Evolutionary conservation across 805 yeast species (phyloP).

Genomic region (Cyberlindnera veronae): DNA sequence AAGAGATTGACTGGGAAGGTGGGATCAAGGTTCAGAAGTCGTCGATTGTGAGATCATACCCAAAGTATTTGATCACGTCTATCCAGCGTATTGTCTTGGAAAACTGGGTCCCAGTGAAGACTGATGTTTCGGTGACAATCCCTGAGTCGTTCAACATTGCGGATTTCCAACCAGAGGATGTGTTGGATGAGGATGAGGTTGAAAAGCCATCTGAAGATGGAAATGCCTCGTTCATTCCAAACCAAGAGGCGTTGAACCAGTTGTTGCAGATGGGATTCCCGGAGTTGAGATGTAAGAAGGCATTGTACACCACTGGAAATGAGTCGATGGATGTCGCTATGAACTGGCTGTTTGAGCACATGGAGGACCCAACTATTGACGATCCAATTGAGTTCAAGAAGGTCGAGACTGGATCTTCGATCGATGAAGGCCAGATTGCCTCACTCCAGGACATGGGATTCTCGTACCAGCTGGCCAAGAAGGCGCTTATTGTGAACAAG

Average conservation of each 20-base stretch:
- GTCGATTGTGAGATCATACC: slow-evolving; percentile 56
- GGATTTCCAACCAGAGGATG: slow-evolving; percentile 41
- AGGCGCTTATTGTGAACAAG: slow-evolving; percentile 60
- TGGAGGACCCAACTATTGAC: slow-evolving; percentile 82
- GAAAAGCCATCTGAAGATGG: slow-evolving; percentile 27
- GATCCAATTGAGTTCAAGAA: slow-evolving; percentile 29
- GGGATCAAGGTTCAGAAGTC: slow-evolving; percentile 18
- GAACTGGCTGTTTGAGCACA: slow-evolving; percentile 87
- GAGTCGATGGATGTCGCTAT: slow-evolving; percentile 63
- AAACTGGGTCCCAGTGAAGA: slow-evolving; percentile 87
- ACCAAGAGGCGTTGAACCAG: slow-evolving; percentile 49
- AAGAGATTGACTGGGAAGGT: slow-evolving; percentile 48
- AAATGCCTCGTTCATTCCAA: slow-evolving; percentile 45
- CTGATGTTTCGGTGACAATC: slow-evolving; percentile 64
- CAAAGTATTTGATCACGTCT: slow-evolving; percentile 65
- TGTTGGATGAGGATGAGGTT: slow-evolving; percentile 37
- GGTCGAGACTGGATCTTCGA: slow-evolving; percentile 12
- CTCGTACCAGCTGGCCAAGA: slow-evolving; percentile 54
- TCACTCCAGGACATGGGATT: slow-evolving; percentile 78
- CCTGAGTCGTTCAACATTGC: slow-evolving; percentile 46
- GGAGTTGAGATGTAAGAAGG: slow-evolving; percentile 58
- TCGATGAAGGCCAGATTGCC: slow-evolving; percentile 40
- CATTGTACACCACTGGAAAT: slow-evolving; percentile 72
- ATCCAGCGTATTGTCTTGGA: slow-evolving; percentile 79
- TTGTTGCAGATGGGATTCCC: slow-evolving; percentile 88